Percentiles rank a stretch among this genome's conserved stretches.
These are phyloP conservation scores for Elymus sibiricus DNA, from an alignment of 176 grass and related monocot genomes.

Conservation along the genomic window DNA sequence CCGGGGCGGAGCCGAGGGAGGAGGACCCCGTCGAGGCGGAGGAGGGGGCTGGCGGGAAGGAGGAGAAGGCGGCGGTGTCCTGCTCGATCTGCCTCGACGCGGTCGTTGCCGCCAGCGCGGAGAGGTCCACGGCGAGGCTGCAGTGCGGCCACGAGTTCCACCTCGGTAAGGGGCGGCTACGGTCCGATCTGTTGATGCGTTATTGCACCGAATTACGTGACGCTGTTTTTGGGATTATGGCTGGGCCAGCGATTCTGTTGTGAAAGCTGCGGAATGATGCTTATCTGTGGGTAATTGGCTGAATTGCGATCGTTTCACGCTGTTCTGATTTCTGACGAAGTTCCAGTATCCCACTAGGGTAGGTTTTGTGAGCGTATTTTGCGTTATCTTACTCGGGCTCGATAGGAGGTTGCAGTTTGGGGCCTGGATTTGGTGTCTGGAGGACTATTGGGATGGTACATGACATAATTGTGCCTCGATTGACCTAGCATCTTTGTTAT, in stretches of 20 bases:
- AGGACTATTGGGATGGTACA: background rate
- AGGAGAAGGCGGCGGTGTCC: slow-evolving; percentile 30
- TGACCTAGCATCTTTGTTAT: background rate
- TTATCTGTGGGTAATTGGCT: background rate
- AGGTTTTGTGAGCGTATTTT: background rate
- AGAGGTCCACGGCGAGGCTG: slow-evolving; percentile 79
- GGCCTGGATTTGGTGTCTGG: background rate
- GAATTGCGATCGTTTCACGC: background rate
- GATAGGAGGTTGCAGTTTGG: background rate
- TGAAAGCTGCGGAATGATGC: background rate
- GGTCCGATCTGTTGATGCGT: background rate
- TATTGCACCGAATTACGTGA: background rate
- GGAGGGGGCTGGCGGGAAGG: background rate
- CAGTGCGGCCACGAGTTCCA: slow-evolving; percentile 97
- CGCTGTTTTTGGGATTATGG: background rate
- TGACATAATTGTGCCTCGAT: background rate
- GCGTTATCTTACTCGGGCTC: background rate
- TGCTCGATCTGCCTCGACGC: slow-evolving; percentile 96
- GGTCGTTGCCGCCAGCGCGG: slow-evolving; percentile 47
- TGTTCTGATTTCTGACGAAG: background rate
- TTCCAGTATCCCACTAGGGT: background rate
- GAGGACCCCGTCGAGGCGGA: background rate
- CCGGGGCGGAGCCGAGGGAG: slow-evolving; percentile 29
- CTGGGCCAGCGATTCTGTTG: background rate
- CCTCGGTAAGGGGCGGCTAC: slow-evolving; percentile 36